Evolutionary conservation across 768 basidiomycete species (phyloP).

Genomic region (Pulveroboletus sp.): DNA sequence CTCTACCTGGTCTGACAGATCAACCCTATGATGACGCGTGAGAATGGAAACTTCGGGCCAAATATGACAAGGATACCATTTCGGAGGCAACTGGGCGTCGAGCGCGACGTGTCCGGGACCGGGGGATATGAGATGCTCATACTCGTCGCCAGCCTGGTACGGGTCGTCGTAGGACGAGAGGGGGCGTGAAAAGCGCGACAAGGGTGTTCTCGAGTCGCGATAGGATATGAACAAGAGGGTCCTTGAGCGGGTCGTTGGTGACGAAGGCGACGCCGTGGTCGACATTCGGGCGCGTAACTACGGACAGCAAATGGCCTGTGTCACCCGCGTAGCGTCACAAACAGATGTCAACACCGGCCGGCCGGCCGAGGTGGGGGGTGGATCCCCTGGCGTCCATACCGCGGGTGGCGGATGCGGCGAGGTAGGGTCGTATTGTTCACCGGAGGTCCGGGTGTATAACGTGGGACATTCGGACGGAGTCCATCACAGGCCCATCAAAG

Average conservation of each 20-base stretch:
- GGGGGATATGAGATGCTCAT: constrained; percentile 57
- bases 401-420: no score
- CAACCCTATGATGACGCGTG: constrained; percentile 61
- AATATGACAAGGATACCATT: constrained; percentile 54
- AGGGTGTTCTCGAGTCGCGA: constrained; percentile 65
- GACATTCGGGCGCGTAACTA: constrained; percentile 29
- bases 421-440: not conserved
- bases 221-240: constrained; percentile 93
- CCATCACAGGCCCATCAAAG: constrained; percentile 8
- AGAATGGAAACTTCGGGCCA: constrained; percentile 5
- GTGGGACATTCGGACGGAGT: constrained; percentile 3
- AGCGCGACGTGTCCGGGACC: constrained; percentile 45
- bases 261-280: constrained; percentile 28
- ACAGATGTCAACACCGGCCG: constrained; percentile 24
- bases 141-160: constrained; percentile 48
- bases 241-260: constrained; percentile 71
- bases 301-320: constrained; percentile 15
- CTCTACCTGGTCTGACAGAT: constrained; percentile 86
- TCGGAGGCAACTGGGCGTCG: constrained; percentile 68
- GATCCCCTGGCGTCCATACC: not conserved
- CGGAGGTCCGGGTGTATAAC: no score
- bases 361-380: not conserved
- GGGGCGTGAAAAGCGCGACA: constrained; percentile 39
- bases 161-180: constrained; percentile 45
- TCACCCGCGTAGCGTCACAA: constrained; percentile 11